Evolutionary conservation across 352 stramenopile species (phyloP).

Genomic region (Phytopythium chamaehyphon): DNA sequence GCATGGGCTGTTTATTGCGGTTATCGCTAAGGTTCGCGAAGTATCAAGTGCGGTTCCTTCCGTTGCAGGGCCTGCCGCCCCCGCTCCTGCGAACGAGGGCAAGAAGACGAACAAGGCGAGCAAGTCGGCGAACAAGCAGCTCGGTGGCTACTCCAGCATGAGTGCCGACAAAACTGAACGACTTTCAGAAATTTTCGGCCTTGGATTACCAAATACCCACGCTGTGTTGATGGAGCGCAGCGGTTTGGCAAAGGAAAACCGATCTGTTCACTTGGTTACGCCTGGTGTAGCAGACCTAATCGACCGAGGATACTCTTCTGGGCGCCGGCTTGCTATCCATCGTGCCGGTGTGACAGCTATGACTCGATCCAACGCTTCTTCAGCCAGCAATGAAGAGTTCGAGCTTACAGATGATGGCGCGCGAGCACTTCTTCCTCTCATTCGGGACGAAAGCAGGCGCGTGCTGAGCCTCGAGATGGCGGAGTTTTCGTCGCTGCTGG

Average conservation of each 20-base stretch:
- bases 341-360: slow-evolving; percentile 53
- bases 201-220: slow-evolving; percentile 25
- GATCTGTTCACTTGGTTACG: slow-evolving; percentile 65
- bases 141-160: slow-evolving; percentile 53
- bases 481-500: slow-evolving; percentile 60
- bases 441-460: slow-evolving; percentile 26
- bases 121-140: slow-evolving; percentile 53
- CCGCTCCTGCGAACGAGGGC: slow-evolving; percentile 1
- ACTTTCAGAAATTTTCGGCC: slow-evolving; percentile 32
- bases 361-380: slow-evolving; percentile 16
- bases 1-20: slow-evolving; percentile 96
- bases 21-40: slow-evolving; percentile 85
- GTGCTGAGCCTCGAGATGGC: slow-evolving; percentile 56
- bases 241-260: slow-evolving; percentile 59
- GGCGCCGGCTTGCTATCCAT: slow-evolving; percentile 48
- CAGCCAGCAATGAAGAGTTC: not conserved
- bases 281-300: slow-evolving; percentile 44
- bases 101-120: slow-evolving; percentile 45
- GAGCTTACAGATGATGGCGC: slow-evolving; percentile 69
- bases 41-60: slow-evolving; percentile 1
- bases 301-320: slow-evolving; percentile 19
- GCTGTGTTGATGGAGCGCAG: slow-evolving; percentile 51
- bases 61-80: slow-evolving; percentile 32
- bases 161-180: slow-evolving; percentile 29
- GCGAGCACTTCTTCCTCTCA: slow-evolving; percentile 45